Conservation (phyloP, 345 rosid genomes). For the Syzygium jambos region DNA sequence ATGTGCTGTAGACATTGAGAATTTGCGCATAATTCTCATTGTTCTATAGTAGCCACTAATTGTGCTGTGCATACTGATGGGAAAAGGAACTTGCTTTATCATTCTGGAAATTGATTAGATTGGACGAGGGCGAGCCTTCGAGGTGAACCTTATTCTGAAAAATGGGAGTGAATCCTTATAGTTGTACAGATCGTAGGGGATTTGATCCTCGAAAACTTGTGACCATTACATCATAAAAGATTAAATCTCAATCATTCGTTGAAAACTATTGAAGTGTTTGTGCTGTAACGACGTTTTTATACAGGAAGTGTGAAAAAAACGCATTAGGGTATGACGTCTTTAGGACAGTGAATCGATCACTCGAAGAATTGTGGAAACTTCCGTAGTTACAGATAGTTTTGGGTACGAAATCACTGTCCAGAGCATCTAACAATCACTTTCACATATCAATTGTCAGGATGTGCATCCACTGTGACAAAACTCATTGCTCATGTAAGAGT, state of each 20-base stretch:
- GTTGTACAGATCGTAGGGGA: not conserved
- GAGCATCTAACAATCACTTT: not conserved
- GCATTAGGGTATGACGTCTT: rapidly evolving
- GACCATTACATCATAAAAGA: not conserved
- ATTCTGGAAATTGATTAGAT: not conserved
- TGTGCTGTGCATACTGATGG: not conserved
- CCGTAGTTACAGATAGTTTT: not conserved
- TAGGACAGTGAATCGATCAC: not conserved
- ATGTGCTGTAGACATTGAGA: not conserved
- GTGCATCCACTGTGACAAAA: not conserved
- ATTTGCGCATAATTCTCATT: not conserved
- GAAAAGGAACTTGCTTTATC: not conserved
- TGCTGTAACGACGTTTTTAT: no score
- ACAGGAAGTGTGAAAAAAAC: not conserved
- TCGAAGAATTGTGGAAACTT: not conserved
- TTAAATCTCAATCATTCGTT: rapidly evolving
- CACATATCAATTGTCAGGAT: not conserved
- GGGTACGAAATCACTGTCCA: not conserved
- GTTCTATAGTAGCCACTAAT: not conserved
- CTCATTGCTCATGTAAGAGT: not conserved
- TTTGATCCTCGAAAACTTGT: not conserved
- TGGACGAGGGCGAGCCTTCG: not conserved
- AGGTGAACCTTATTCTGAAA: not conserved
- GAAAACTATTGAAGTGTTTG: not conserved
- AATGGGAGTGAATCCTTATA: not conserved